These are phyloP conservation scores for Delphinella strobiligena DNA, from an alignment of 2,329 filamentous ascomycete genomes.

Conservation along the genomic window DNA sequence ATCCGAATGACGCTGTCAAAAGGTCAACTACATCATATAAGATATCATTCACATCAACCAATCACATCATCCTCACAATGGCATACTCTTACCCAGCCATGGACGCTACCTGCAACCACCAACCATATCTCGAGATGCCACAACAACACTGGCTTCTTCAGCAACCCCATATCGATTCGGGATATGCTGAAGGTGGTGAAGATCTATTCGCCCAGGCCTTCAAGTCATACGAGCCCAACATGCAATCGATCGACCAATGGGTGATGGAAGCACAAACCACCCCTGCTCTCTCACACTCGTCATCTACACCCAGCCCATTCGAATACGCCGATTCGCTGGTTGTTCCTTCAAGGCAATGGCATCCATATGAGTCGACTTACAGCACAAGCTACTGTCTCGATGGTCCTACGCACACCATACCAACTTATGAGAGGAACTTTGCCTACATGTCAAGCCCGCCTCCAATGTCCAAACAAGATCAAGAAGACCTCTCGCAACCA, in stretches of 20 bases:
- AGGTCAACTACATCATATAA: too few relatives aligned
- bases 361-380: constrained; percentile 7
- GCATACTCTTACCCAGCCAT: constrained; percentile 2
- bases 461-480: background rate
- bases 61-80: too few relatives aligned
- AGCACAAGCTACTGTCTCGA: constrained; percentile 6
- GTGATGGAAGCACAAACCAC: constrained; percentile 3
- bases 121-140: constrained; percentile 4
- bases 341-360: constrained; percentile 1
- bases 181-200: constrained; percentile 5
- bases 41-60: too few relatives aligned
- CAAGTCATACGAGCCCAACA: background rate
- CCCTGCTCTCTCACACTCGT: constrained; percentile 4
- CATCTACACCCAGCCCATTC: constrained; percentile 5
- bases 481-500: background rate
- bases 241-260: background rate
- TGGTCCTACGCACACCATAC: constrained; percentile 4
- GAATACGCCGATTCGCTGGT: constrained; percentile 7
- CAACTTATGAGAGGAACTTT: background rate
- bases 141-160: constrained; percentile 6
- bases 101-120: constrained; percentile 1
- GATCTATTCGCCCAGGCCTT: constrained; percentile 7
- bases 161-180: constrained; percentile 7
- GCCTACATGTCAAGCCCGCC: background rate
- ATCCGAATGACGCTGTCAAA: too few relatives aligned